Evolutionary conservation across 805 yeast genomes (phyloP).

Genomic region (Candida patagonica): DNA sequence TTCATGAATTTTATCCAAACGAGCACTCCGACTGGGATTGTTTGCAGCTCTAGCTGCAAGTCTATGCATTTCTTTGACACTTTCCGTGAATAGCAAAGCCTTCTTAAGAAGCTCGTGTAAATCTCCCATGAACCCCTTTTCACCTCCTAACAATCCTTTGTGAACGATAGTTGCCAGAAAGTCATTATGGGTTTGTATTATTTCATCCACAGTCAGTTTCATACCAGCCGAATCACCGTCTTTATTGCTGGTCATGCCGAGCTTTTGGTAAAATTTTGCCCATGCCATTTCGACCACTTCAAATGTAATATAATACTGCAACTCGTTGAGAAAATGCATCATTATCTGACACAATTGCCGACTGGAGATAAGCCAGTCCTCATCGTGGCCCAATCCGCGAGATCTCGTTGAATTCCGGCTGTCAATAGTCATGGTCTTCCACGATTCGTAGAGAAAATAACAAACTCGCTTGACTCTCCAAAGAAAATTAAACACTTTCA

Average conservation of each 20-base stretch:
- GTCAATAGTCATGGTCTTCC: constrained; percentile 33
- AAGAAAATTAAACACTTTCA: constrained; percentile 74
- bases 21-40: constrained; percentile 1
- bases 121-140: constrained; percentile 17
- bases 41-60: constrained; percentile 11
- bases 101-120: constrained; percentile 26
- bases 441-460: constrained; percentile 39
- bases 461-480: constrained; percentile 68
- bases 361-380: constrained; percentile 18
- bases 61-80: constrained; percentile 19
- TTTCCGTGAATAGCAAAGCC: constrained; percentile 20
- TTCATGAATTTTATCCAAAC: constrained; percentile 12
- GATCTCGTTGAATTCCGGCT: constrained; percentile 13
- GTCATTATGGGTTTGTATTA: constrained; percentile 26
- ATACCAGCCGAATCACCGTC: constrained; percentile 8
- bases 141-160: constrained; percentile 27
- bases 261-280: constrained; percentile 21
- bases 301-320: constrained; percentile 29
- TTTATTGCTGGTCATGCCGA: constrained; percentile 8
- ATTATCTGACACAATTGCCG: constrained; percentile 23
- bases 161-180: constrained; percentile 24
- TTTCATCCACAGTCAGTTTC: constrained; percentile 27
- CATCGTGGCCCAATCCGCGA: not conserved
- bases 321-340: constrained; percentile 27
- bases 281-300: constrained; percentile 33